phyloP scores from a whole-genome alignment of 2,329 filamentous ascomycete genomes.

The Verticillium dahliae region DNA sequence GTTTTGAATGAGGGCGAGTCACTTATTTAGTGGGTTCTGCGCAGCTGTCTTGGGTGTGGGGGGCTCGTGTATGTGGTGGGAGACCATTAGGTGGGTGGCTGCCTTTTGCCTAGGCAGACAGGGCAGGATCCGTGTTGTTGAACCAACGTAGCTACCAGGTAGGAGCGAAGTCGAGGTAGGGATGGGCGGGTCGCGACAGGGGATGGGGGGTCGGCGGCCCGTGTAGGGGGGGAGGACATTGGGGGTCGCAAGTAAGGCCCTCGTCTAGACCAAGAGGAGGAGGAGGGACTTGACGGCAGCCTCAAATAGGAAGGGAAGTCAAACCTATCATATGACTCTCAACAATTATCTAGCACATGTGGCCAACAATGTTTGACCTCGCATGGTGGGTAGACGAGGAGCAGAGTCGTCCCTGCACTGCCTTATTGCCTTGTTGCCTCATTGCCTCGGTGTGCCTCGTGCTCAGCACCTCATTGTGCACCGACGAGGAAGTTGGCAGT shows the following conservation, averaged over 20 bases:
- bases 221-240: not conserved
- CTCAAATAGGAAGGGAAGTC: too few relatives aligned
- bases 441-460: not conserved
- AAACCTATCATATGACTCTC: not conserved
- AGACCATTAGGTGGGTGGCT: not conserved
- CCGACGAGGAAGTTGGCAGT: not conserved
- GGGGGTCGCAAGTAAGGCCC: not conserved
- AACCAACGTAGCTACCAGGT: not conserved
- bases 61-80: not conserved
- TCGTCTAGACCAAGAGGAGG: not conserved
- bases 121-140: not conserved
- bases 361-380: not conserved
- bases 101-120: not conserved
- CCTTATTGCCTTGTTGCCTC: not conserved
- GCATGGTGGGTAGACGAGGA: not conserved
- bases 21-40: not conserved
- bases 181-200: not conserved
- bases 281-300: not conserved
- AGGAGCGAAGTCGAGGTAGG: not conserved
- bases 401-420: too few relatives aligned
- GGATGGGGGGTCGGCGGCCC: not conserved
- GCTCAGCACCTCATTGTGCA: not conserved
- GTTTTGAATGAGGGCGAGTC: not conserved
- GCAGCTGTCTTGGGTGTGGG: not conserved
- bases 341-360: not conserved